Evolutionary conservation across 2,329 filamentous ascomycete genomes (phyloP), one percentile per base, ranked within the genome.

Genomic region (Sarocladium kiliense): DNA sequence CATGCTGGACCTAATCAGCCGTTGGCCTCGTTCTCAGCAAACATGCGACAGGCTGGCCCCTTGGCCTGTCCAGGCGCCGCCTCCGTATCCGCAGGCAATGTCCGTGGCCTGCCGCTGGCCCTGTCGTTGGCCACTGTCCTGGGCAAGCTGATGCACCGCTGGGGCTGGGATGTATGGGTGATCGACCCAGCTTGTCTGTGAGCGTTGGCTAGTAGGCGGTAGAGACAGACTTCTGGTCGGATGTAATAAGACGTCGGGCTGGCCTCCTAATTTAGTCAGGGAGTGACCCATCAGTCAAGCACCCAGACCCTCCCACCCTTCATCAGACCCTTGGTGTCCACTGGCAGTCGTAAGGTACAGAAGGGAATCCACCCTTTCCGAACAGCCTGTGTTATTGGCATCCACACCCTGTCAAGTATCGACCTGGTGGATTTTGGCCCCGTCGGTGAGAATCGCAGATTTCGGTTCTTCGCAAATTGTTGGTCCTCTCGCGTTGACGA

Each of bases 261-360:
- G 47, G 16, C 47, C 47, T 19, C 47, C 47, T 51, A 51, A 51
- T 51, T 51, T 51, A 51, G 47, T 51, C 47, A 51, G 30, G 30
- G 47, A 21, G 47, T 34, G 47, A 36, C 47, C 47, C 47, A 51
- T 51, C 47, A 19, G 27, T 51, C 47, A 34, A 51, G 23, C 47
- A 51, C 47, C 3, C 18, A 51, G 47, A 32, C 47, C 47, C 47
- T 51, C 47, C 14, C 47, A 51, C 27, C 27, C 47, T 51, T 36
- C 47, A 21, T 21, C 27, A 51, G 47, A 34, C 47, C 47, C 47
- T 51, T 51, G 47, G 47, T 51, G 30, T 36, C 47, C 27, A 27
- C 26, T 51, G 47, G 3, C 19, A 21, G 47, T 47, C 25, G 25
- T 47, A 47, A 47, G 44, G 25, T 47, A 47, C 47, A 36, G 5